Evolutionary conservation across 2,329 filamentous ascomycete species (phyloP), one percentile per base, ranked within the genome.

Genomic region (Cladophialophora carrionii): DNA sequence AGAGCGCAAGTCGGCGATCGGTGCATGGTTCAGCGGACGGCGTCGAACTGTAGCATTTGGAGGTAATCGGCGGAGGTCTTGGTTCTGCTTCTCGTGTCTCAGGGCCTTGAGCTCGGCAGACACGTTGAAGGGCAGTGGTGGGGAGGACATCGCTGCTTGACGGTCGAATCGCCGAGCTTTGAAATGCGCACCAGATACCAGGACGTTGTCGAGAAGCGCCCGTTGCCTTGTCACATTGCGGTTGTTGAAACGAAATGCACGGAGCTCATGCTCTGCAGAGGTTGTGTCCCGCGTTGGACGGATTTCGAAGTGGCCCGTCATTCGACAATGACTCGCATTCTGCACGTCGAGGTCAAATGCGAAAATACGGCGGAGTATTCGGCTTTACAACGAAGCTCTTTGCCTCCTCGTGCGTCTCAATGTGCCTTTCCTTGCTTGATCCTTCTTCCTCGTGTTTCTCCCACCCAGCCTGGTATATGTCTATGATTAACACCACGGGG

Each of bases 11-110:
- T 83, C 83, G 3, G 84, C 77, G 32, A 85, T 75, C 2, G 85
- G 75, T 3, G 85, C 78, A 73, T 82, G 85, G n/a, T 82, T 80
- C 69, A 88, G 82, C 0, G 86, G 85, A 0, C 86, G 82, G 73
- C 85, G 86, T 68, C 79, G 73, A 57, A 87, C 75, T 64, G 75
- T 78, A 14, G 80, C 78, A 68, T 83, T 70, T n/a, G 67, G 53
- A n/a, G 70, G 67, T 4, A 72, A 61, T 3, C 64, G 63, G 24
- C 61, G 51, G 20, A 71, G 46, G 14, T 58, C 22, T 43, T 69
- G 58, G 53, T 71, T 72, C 56, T 70, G 69, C 60, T 68, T 71
- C 51, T 68, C 66, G 41, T 71, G 68, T 24, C 61, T 59, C 32
- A 72, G 60, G 7, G 65, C 60, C 22, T 60, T 54, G 3, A 72